Evolutionary conservation across 805 yeast species (phyloP).

Genomic region (Yarrowia deformans): DNA sequence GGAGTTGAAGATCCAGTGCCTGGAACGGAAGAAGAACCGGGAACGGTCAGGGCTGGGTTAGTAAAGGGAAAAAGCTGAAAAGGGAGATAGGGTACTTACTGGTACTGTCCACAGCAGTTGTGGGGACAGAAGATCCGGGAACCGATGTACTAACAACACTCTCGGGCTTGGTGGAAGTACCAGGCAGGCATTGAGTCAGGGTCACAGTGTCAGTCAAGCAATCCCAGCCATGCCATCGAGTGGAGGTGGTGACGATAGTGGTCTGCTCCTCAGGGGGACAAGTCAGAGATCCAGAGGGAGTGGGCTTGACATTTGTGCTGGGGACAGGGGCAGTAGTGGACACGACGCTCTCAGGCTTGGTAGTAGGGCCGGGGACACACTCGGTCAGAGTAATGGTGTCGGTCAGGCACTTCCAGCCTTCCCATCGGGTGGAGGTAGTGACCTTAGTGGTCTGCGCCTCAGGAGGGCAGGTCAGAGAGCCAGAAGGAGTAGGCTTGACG

Average conservation of each 20-base stretch:
- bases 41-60: neutral
- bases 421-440: neutral
- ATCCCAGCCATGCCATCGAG: neutral
- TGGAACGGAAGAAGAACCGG: constrained; percentile 4
- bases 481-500: neutral
- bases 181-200: constrained; percentile 5
- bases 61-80: neutral
- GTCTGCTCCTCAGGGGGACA: constrained; percentile 22
- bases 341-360: neutral
- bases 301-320: neutral
- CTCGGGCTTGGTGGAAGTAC: constrained; percentile 9
- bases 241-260: neutral
- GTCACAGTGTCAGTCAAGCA: constrained; percentile 9
- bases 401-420: constrained; percentile 1
- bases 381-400: neutral
- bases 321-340: neutral
- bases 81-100: neutral
- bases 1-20: constrained; percentile 14
- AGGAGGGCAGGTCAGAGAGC: neutral
- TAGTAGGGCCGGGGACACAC: neutral
- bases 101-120: neutral
- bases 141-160: neutral
- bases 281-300: constrained; percentile 9
- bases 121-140: neutral
- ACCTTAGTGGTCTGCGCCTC: neutral